phyloP scores from a whole-genome alignment of 164 flowering plant genomes.

The Santalum album region DNA sequence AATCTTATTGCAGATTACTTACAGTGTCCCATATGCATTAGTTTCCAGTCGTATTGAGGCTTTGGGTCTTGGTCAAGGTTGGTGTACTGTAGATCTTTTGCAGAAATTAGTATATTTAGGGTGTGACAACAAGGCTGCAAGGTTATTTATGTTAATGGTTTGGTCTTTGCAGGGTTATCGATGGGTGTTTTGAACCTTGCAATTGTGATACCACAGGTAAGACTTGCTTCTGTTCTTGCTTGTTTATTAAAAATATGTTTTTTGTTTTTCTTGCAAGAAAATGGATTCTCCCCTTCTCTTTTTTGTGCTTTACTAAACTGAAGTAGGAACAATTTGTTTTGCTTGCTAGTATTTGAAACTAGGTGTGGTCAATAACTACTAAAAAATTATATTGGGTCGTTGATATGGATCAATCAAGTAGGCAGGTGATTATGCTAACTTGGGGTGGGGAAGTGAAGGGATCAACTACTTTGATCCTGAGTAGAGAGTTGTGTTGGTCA shows the following conservation, averaged over 20 bases:
- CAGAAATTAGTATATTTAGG: not conserved
- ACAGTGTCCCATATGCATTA: slow-evolving; percentile 94
- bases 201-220: slow-evolving; percentile 91
- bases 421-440: too few species aligned
- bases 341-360: too few species aligned
- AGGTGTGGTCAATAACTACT: too few species aligned
- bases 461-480: too few species aligned
- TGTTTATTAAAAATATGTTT: not conserved
- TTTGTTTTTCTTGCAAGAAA: not conserved
- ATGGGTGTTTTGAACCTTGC: slow-evolving; percentile 96
- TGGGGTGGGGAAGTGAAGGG: too few species aligned
- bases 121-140: not conserved
- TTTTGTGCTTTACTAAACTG: too few species aligned
- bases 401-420: too few species aligned
- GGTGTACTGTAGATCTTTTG: slow-evolving; percentile 7
- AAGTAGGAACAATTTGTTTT: too few species aligned
- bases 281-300: not conserved
- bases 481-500: too few species aligned
- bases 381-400: too few species aligned
- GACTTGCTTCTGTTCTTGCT: not conserved
- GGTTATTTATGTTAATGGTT: slow-evolving; percentile 11
- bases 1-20: slow-evolving; percentile 65
- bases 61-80: slow-evolving; percentile 96
- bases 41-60: slow-evolving; percentile 68
- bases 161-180: slow-evolving; percentile 55